Conservation (phyloP, 768 basidiomycete species). For the Trametes coccinea region DNA sequence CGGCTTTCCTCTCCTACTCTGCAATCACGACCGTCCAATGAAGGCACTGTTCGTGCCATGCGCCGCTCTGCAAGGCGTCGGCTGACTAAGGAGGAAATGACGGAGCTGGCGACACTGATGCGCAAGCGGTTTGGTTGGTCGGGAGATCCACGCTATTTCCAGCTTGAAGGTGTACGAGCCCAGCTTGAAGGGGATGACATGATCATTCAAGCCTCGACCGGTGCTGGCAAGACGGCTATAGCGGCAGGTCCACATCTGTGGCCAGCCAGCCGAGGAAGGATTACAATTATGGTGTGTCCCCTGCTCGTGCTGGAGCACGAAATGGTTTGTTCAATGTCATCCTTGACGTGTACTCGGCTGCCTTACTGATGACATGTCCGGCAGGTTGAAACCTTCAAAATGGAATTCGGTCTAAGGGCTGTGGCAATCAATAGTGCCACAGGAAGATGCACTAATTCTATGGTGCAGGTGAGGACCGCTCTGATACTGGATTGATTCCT, state of each 20-base stretch:
- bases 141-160: conserved; percentile 28
- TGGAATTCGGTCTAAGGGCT: conserved; percentile 34
- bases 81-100: too few relatives aligned
- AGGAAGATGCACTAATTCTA: conserved; percentile 31
- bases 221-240: conserved; percentile 40
- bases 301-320: conserved; percentile 42
- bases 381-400: conserved; percentile 34
- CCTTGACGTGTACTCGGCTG: neutral
- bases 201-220: conserved; percentile 40
- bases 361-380: conserved; percentile 28
- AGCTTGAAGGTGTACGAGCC: conserved; percentile 31
- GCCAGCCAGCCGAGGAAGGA: conserved; percentile 29
- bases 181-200: conserved; percentile 36
- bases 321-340: conserved; percentile 26
- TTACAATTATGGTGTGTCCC: conserved; percentile 41
- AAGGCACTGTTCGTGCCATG: too few relatives aligned
- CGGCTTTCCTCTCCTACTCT: neutral
- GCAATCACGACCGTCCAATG: neutral
- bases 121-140: conserved; percentile 27
- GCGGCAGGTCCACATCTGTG: conserved; percentile 41
- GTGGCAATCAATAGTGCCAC: conserved; percentile 36
- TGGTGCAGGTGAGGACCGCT: conserved; percentile 31
- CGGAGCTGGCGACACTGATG: conserved; percentile 15
- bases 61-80: too few relatives aligned
- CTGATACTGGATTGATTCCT: too few relatives aligned